These are phyloP conservation scores for Spergularia bocconei DNA, from an alignment of 148 eudicot species.

Conservation along the genomic window DNA sequence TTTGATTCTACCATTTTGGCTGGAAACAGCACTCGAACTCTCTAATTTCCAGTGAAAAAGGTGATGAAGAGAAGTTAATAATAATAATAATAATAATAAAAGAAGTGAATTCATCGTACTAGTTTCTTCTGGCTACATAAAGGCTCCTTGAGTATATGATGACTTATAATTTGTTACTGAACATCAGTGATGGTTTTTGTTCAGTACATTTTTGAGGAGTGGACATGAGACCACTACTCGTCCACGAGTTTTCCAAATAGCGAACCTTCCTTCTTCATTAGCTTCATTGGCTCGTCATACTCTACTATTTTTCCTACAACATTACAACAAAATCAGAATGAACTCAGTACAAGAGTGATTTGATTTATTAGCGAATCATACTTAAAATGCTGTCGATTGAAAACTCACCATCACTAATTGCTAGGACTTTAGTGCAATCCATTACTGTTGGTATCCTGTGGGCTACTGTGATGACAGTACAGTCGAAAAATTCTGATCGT, in stretches of 20 bases:
- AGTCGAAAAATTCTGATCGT: slow-evolving; percentile 42
- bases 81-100: too few relatives aligned
- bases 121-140: too few relatives aligned
- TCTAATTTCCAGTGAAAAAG: too few relatives aligned
- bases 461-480: slow-evolving; percentile 12
- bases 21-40: too few relatives aligned
- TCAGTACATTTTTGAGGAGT: neutral
- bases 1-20: too few relatives aligned
- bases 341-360: too few relatives aligned
- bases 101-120: too few relatives aligned
- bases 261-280: slow-evolving; percentile 41
- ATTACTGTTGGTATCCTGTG: slow-evolving; percentile 65
- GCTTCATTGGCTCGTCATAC: slow-evolving; percentile 51
- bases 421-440: slow-evolving; percentile 55
- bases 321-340: slow-evolving; percentile 10
- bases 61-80: too few relatives aligned
- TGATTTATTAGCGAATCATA: too few relatives aligned
- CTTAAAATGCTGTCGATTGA: neutral
- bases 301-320: slow-evolving; percentile 42
- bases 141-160: too few relatives aligned
- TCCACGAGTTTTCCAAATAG: slow-evolving; percentile 50
- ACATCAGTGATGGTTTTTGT: neutral
- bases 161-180: too few relatives aligned
- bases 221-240: slow-evolving; percentile 37
- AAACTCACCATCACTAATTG: slow-evolving; percentile 44